These are phyloP conservation scores for Pythium dissimile DNA, from an alignment of 352 stramenopile genomes.

Conservation along the genomic window DNA sequence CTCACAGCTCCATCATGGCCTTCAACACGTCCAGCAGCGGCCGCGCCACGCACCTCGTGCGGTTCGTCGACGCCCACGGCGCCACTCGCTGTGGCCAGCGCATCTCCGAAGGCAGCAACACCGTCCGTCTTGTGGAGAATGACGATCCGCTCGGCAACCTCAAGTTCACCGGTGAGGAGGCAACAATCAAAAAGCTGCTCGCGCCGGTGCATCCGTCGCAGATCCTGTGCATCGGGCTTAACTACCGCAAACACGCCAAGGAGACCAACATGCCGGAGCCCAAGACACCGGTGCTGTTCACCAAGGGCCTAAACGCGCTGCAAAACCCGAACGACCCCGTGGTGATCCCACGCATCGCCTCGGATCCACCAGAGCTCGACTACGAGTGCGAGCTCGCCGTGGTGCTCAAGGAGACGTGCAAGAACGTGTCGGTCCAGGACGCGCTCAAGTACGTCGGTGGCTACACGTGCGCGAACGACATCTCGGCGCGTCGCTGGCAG, in stretches of 20 bases:
- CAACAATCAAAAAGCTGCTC: slow-evolving; percentile 68
- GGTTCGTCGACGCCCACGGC: slow-evolving; percentile 61
- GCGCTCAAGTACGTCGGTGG: slow-evolving; percentile 85
- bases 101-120: slow-evolving; percentile 27
- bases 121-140: slow-evolving; percentile 51
- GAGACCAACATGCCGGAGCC: slow-evolving; percentile 87
- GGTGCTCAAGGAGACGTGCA: slow-evolving; percentile 77
- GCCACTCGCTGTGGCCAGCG: slow-evolving; percentile 60
- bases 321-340: slow-evolving; percentile 75
- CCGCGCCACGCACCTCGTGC: slow-evolving; percentile 55
- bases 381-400: slow-evolving; percentile 91
- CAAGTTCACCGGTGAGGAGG: slow-evolving; percentile 57
- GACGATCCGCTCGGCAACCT: slow-evolving; percentile 65
- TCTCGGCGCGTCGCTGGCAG: slow-evolving; percentile 88
- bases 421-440: slow-evolving; percentile 79
- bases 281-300: slow-evolving; percentile 82
- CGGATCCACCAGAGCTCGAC: slow-evolving; percentile 72
- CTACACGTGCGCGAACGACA: slow-evolving; percentile 87
- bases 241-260: slow-evolving; percentile 87
- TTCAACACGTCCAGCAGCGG: slow-evolving; percentile 23
- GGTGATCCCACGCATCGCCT: slow-evolving; percentile 74
- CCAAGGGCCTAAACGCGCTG: slow-evolving; percentile 81
- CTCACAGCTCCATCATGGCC: slow-evolving; percentile 4
- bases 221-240: slow-evolving; percentile 87
- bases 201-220: slow-evolving; percentile 74